Conservation (phyloP, 371 early-diverging fungal species). For the Syncephalastrum monosporum region DNA sequence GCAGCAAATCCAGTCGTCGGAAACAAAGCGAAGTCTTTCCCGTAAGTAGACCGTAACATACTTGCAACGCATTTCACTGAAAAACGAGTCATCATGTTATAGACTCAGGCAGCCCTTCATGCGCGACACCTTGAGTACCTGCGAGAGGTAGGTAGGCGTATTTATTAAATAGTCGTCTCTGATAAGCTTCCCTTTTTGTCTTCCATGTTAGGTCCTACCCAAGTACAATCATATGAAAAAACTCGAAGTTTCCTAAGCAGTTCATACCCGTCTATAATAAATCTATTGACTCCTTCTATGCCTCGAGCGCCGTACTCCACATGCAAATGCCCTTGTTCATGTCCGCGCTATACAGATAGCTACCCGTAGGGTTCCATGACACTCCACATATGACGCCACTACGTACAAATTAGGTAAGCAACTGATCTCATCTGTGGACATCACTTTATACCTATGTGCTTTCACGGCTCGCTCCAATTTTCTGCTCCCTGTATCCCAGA, state of each 20-base stretch:
- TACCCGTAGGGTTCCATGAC: conserved; percentile 63
- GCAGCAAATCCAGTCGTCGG: conserved; percentile 57
- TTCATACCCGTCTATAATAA: no score
- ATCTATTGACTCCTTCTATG: not conserved
- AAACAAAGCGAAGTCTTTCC: conserved; percentile 40
- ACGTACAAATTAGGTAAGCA: conserved; percentile 11
- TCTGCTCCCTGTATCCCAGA: conserved; percentile 71
- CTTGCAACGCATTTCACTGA: no score
- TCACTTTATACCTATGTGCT: conserved; percentile 48
- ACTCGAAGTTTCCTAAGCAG: conserved; percentile 15
- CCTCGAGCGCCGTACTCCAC: conserved; percentile 46
- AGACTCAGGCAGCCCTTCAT: conserved; percentile 63
- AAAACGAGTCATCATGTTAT: not conserved
- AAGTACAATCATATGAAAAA: conserved; percentile 65
- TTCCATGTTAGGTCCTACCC: conserved; percentile 44
- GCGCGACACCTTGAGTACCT: conserved; percentile 75
- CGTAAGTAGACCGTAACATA: conserved; percentile 9
- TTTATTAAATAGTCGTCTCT: not conserved
- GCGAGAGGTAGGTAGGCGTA: conserved; percentile 35
- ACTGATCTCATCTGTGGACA: not conserved
- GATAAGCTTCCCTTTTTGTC: not conserved
- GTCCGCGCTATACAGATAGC: conserved; percentile 71
- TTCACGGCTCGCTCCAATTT: conserved; percentile 44
- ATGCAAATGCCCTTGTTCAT: conserved; percentile 66
- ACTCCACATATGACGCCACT: conserved; percentile 57